Evolutionary conservation across 306 rosid species (phyloP).

Genomic region (Lupinus albus): DNA sequence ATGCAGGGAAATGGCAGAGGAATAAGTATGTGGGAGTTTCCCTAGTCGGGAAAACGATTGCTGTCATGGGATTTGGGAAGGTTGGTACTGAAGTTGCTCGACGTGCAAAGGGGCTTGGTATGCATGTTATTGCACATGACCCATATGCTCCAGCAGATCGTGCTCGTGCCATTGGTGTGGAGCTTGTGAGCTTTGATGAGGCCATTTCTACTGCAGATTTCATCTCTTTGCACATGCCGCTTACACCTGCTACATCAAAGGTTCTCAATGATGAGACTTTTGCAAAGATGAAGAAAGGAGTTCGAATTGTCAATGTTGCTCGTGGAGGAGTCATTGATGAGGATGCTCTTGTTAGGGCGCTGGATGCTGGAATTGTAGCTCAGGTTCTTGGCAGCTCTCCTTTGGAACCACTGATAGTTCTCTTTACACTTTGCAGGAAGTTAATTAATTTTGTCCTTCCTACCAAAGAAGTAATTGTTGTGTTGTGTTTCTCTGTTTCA

Average conservation of each 20-base stretch:
- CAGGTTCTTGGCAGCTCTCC: constrained; percentile 57
- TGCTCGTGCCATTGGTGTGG: constrained; percentile 95
- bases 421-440: background rate
- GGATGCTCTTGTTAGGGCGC: constrained; percentile 89
- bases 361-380: constrained; percentile 92
- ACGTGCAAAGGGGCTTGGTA: constrained; percentile 97
- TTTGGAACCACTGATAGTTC: constrained; percentile 12
- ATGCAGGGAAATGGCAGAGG: constrained; percentile 88
- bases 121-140: constrained; percentile 94
- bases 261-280: constrained; percentile 88
- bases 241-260: constrained; percentile 82
- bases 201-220: constrained; percentile 87
- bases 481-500: constrained; percentile 41
- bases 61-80: constrained; percentile 96
- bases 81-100: constrained; percentile 98
- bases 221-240: constrained; percentile 97
- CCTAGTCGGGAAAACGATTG: constrained; percentile 93
- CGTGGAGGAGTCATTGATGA: constrained; percentile 98
- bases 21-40: constrained; percentile 96
- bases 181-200: constrained; percentile 90
- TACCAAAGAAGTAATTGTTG: constrained; percentile 11
- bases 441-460: background rate
- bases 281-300: constrained; percentile 95
- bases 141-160: constrained; percentile 97
- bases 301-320: constrained; percentile 91